Percentiles rank a stretch among this genome's conserved stretches.
phyloP scores from a whole-genome alignment of 345 rosid species.

The Eucalyptus sp. region DNA sequence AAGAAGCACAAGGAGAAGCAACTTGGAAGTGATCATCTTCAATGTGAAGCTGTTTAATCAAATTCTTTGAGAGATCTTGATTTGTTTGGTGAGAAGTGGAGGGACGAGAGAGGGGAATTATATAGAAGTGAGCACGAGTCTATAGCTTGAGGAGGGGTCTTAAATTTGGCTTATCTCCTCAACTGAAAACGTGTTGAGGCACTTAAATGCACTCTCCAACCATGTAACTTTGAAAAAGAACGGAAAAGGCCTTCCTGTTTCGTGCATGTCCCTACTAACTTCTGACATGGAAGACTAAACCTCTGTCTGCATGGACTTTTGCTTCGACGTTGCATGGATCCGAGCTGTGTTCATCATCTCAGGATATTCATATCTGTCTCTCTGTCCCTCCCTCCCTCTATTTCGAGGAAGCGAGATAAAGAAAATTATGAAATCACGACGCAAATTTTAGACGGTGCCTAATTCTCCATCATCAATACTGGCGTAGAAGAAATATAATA shows the following conservation, averaged over 20 bases:
- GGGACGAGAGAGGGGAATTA: not conserved
- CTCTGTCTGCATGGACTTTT: not conserved
- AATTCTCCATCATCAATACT: not conserved
- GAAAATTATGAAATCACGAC: not conserved
- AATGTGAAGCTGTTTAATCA: not conserved
- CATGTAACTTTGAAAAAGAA: conserved; percentile 4
- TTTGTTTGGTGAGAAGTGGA: not conserved
- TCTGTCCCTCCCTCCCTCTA: not conserved
- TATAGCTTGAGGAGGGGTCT: not conserved
- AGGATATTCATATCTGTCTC: not conserved
- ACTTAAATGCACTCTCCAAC: conserved; percentile 19
- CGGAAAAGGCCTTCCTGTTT: not conserved
- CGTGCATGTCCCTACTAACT: not conserved
- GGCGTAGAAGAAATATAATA: not conserved
- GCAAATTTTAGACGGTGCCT: not conserved
- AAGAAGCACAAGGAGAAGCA: not conserved
- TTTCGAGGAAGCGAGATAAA: not conserved
- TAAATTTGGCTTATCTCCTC: conserved; percentile 19
- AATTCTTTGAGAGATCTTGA: not conserved
- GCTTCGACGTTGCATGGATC: not conserved
- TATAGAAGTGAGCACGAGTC: not conserved
- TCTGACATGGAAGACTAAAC: not conserved
- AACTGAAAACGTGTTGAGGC: conserved; percentile 9
- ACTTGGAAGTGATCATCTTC: not conserved
- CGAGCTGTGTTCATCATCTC: not conserved